Conservation (phyloP, 2,329 filamentous ascomycete genomes). For the Madurella fahalii region DNA sequence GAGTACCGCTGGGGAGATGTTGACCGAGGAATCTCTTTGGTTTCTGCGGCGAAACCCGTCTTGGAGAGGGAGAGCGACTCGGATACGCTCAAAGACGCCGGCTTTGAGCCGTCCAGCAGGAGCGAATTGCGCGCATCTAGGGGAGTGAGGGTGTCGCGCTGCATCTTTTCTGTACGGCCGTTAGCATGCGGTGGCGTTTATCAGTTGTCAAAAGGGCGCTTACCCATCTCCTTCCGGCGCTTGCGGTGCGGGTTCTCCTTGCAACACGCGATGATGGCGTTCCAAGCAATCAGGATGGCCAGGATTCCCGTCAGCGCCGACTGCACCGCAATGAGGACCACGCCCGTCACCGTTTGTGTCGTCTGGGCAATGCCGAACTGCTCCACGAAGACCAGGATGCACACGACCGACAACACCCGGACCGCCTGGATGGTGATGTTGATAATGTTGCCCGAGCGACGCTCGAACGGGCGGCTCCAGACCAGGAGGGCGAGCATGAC, state of each 20-base stretch:
- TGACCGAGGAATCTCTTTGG: conserved; percentile 3
- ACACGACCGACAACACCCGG: conserved; percentile 80
- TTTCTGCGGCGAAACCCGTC: conserved; percentile 34
- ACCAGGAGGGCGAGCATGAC: conserved; percentile 74
- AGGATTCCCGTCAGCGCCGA: conserved; percentile 76
- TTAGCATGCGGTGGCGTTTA: conserved; percentile 4
- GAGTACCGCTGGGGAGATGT: conserved; percentile 10
- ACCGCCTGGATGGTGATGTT: conserved; percentile 90
- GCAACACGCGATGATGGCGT: conserved; percentile 77
- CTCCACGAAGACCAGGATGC: conserved; percentile 90
- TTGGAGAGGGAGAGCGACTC: conserved; percentile 44
- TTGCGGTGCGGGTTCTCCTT: conserved; percentile 87
- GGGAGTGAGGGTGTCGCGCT: conserved; percentile 76
- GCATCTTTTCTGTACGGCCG: conserved; percentile 60
- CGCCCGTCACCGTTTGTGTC: conserved; percentile 87
- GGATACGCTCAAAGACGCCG: conserved; percentile 30
- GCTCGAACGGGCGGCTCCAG: conserved; percentile 82
- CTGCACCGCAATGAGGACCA: conserved; percentile 92
- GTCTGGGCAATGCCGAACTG: conserved; percentile 86
- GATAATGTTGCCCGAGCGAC: conserved; percentile 84
- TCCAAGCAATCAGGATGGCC: conserved; percentile 83
- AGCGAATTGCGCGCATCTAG: conserved; percentile 84
- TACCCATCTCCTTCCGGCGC: conserved; percentile 85
- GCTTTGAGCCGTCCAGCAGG: conserved; percentile 57
- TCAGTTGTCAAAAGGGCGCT: conserved; percentile 32